Evolutionary conservation across 106 monocot genomes (phyloP), one percentile per base, ranked within the genome.

Genomic region (Dactylorhiza incarnata): DNA sequence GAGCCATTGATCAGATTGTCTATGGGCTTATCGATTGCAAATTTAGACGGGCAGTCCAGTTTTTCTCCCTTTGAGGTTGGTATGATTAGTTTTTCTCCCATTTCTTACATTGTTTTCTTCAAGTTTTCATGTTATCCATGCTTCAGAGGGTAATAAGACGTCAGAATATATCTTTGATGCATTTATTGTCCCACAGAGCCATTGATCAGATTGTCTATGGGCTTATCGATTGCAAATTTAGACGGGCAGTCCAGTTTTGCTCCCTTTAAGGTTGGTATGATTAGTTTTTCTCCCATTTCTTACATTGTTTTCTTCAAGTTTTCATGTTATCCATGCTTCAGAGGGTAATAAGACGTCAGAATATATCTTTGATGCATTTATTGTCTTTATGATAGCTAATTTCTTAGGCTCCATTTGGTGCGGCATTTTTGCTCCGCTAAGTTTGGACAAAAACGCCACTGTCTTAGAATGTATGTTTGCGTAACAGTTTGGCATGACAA

Each of bases 51-150:
- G 12, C 77, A 91, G 78, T 51, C 80, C 43, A 72, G 72, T 67
- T 68, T 99, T 22, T 80, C 94, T 67, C 97, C 97, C 16, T 99
- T 91, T 77, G 97, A 99, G 97, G 97, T 94, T 45, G 76, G 78
- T 73, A 51, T 15, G 43, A 10, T 46, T 45, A 23, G 7, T 69
- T 15, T 45, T 69, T 8, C 45, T 69, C 45, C 5, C 43, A 17
- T 68, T 4, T 0, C 45, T 69, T 69, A 43, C 45, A 15, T n/a
- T 16, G 15, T 16, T 69, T 20, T 68, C 4, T 68, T 45, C 15
- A 43, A 68, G 5, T 15, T 68, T 12, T 49, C 26, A 59, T 37
- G 26, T 2, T 77, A 49, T 68, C 50, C 6, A 56, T 45, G 37
- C 13, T 1, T 6, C 8, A 1, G 11, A 24, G 20, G 37, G 37